Conservation (phyloP, 2,329 filamentous ascomycete species). For the Bipolaris sorokiniana region DNA sequence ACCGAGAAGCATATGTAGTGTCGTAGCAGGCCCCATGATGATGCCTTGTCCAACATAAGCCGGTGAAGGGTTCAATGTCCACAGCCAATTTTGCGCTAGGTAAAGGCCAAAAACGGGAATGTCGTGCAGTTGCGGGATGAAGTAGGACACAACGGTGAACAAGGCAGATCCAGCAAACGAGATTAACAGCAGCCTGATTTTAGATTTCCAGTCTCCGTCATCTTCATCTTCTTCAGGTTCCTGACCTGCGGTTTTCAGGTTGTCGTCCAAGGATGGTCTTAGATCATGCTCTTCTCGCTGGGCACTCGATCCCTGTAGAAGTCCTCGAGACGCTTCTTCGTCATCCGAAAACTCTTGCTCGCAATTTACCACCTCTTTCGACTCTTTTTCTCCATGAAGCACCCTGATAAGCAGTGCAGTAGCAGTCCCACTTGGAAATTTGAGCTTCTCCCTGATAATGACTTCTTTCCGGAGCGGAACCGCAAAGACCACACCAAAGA, state of each 20-base stretch:
- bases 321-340: constrained; percentile 45
- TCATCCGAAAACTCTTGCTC: constrained; percentile 9
- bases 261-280: constrained; percentile 24
- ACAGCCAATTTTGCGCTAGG: constrained; percentile 83
- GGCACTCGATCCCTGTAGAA: constrained; percentile 37
- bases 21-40: constrained; percentile 97
- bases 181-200: constrained; percentile 64
- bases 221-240: constrained; percentile 42
- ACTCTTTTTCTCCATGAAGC: constrained; percentile 69
- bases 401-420: constrained; percentile 93
- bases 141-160: constrained; percentile 83
- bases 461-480: constrained; percentile 90
- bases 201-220: constrained; percentile 64
- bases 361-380: constrained; percentile 15
- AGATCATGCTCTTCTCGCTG: constrained; percentile 31
- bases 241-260: constrained; percentile 24
- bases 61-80: constrained; percentile 95
- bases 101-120: constrained; percentile 83
- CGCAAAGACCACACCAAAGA: constrained; percentile 96
- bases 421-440: constrained; percentile 93
- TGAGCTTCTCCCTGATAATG: constrained; percentile 88
- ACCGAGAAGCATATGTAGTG: constrained; percentile 91
- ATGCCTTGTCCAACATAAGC: constrained; percentile 97
- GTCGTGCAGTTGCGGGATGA: constrained; percentile 81
- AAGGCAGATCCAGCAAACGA: constrained; percentile 66